Evolutionary conservation across 2,329 filamentous ascomycete genomes (phyloP), one percentile per base, ranked within the genome.

Genomic region (Xylariales sp.): DNA sequence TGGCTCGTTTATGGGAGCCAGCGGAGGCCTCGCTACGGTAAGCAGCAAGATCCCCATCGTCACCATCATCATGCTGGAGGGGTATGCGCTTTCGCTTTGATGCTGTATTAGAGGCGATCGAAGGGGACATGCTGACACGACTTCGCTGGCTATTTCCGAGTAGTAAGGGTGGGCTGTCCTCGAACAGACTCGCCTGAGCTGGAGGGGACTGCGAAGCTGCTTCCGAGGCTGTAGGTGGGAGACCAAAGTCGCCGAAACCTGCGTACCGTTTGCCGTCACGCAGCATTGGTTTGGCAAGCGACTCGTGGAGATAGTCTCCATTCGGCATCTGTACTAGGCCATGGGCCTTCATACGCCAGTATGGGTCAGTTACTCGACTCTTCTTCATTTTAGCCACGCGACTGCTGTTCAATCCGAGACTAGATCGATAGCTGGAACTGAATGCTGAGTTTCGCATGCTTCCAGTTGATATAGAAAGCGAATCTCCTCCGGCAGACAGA

Each of bases 301-400:
- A 63, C 46, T 78, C 74, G 5, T 74, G 74, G 3, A 76, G 51
- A 46, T 71, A 74, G 35, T 71, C 67, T n/a, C 74, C 68, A 46
- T 78, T 68, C 4, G 70, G 65, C 65, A 76, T 69, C 46, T 68
- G 70, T 3, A 75, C 70, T 14, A 78, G 64, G 5, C 58, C 58
- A 24, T 48, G 52, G 9, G 57, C 58, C 38, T 60, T 61, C 33
- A 65, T 46, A 21, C 59, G 56, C 62, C 63, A 67, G 42, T 67
- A 64, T 1, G 55, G 55, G 16, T 63, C 59, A 8, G 54, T 54
- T 8, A 56, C 46, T 46, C 54, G 12, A 54, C 44, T 32, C 45
- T 52, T 43, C 27, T 37, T 42, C 28, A 54, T 35, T 44, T 63
- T 65, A 3, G 55, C 38, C 8, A 61, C 54, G 21, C 45, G 57